Evolutionary conservation across 140 eudicot genomes (phyloP), one percentile per base, ranked within the genome.

Genomic region (Stevia rebaudiana): DNA sequence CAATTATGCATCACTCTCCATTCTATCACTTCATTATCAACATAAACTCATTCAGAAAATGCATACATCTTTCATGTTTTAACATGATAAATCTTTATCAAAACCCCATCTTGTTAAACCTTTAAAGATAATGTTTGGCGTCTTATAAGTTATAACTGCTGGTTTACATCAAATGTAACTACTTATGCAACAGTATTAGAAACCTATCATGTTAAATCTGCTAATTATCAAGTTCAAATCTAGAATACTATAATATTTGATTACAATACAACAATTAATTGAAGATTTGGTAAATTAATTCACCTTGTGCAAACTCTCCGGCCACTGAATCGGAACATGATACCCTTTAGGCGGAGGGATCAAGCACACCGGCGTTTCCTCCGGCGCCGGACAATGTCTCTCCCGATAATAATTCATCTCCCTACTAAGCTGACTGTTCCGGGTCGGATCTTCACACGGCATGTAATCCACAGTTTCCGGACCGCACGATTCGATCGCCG

Each of bases 401-500:
- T 92, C 98, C 63, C 98, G 55, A 61, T 92, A 92, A 31, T 36
- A 92, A 48, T 92, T 92, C 98, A 92, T 92, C 51, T 87, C 98
- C 65, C 98, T 75, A 47, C 98, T 92, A 2, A 92, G 76, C 80
- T 76, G 85, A 71, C 95, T 85, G 36, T 87, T 92, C 59, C 95
- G 68, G 18, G 83, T 79, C 22, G 98, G 98, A 85, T 92, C 96
- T 57, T 92, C 98, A 54, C 98, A 92, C 0, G 98, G 98, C 96
- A 92, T 92, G 62, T 88, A 84, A 73, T 92, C 98, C 59, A 88
- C 96, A 63, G 68, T 69, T 9, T 90, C 97, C 0, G 86, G 78
- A 12, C 83, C 63, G 53, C 97, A 90, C 5, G 79, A 54, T 28
- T 86, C 95, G 30, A 83, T 78, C 23, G 22, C 61, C 17, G 76